These are phyloP conservation scores for Elongisporangium undulatum DNA, from an alignment of 352 stramenopile genomes.

Conservation along the genomic window DNA sequence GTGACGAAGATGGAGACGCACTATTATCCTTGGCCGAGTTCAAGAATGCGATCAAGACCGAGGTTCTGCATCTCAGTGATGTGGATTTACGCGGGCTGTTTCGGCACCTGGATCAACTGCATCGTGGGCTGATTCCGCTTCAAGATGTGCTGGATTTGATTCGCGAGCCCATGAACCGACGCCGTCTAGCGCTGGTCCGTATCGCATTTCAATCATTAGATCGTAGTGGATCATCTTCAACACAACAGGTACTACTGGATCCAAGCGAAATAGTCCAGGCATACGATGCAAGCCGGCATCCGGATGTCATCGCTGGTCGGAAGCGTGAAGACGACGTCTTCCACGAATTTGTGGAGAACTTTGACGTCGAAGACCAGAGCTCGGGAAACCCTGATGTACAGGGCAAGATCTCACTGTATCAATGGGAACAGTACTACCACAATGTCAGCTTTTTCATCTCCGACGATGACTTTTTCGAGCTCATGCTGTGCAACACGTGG, in stretches of 20 bases:
- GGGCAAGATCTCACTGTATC: conserved; percentile 31
- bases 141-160: conserved; percentile 83
- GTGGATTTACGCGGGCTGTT: conserved; percentile 75
- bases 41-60: conserved; percentile 50
- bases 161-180: conserved; percentile 68
- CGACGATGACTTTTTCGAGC: conserved; percentile 89
- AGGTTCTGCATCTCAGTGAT: conserved; percentile 52
- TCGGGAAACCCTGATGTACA: conserved; percentile 1
- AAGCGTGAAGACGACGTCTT: conserved; percentile 55
- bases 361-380: conserved; percentile 40
- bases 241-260: conserved; percentile 22
- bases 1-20: conserved; percentile 63
- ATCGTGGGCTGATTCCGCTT: conserved; percentile 61
- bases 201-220: conserved; percentile 79
- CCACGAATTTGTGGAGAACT: conserved; percentile 76
- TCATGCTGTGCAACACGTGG: conserved; percentile 88
- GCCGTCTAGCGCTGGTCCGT: conserved; percentile 61
- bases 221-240: conserved; percentile 3
- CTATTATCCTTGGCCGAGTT: conserved; percentile 74
- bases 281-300: conserved; percentile 67
- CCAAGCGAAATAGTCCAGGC: conserved; percentile 56
- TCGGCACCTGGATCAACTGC: conserved; percentile 70
- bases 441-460: conserved; percentile 84
- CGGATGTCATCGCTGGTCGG: conserved; percentile 64
- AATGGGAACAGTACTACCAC: conserved; percentile 87